Percentiles rank a stretch among this genome's conserved stretches.
Evolutionary conservation across 495 filamentous ascomycete genomes (phyloP).

Genomic region (Neohortaea acidophila): DNA sequence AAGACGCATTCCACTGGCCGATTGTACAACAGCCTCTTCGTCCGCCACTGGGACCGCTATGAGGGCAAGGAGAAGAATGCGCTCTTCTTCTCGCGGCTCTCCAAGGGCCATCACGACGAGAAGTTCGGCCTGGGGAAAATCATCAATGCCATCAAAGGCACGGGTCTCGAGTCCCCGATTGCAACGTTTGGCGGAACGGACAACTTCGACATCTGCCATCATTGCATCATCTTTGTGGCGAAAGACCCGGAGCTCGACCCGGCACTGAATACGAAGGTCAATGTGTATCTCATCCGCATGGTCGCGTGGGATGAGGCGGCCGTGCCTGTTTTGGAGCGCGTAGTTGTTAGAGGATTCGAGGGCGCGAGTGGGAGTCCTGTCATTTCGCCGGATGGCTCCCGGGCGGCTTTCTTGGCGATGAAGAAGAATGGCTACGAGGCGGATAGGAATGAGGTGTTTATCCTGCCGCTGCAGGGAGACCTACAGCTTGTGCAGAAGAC

Average conservation of each 20-base stretch:
- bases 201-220: slow-evolving; percentile 42
- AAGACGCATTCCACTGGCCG: slow-evolving; percentile 37
- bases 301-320: slow-evolving; percentile 32
- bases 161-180: slow-evolving; percentile 45
- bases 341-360: slow-evolving; percentile 35
- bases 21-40: slow-evolving; percentile 42
- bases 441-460: slow-evolving; percentile 66
- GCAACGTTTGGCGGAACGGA: slow-evolving; percentile 45
- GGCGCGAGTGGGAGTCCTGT: slow-evolving; percentile 62
- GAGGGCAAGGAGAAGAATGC: slow-evolving; percentile 33
- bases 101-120: slow-evolving; percentile 18
- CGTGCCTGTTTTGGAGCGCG: slow-evolving; percentile 22
- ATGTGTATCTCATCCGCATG: slow-evolving; percentile 58
- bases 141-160: slow-evolving; percentile 43
- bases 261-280: slow-evolving; percentile 67
- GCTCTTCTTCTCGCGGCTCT: slow-evolving; percentile 54
- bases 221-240: slow-evolving; percentile 61
- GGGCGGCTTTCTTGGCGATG: slow-evolving; percentile 52
- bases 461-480: slow-evolving; percentile 36
- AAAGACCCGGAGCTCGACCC: slow-evolving; percentile 67
- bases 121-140: slow-evolving; percentile 32
- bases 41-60: slow-evolving; percentile 46
- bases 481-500: slow-evolving; percentile 27
- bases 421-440: slow-evolving; percentile 72
- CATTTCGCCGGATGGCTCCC: slow-evolving; percentile 57